phyloP scores from a whole-genome alignment of 768 basidiomycete species.

The Lactarius pseudohatsudake region DNA sequence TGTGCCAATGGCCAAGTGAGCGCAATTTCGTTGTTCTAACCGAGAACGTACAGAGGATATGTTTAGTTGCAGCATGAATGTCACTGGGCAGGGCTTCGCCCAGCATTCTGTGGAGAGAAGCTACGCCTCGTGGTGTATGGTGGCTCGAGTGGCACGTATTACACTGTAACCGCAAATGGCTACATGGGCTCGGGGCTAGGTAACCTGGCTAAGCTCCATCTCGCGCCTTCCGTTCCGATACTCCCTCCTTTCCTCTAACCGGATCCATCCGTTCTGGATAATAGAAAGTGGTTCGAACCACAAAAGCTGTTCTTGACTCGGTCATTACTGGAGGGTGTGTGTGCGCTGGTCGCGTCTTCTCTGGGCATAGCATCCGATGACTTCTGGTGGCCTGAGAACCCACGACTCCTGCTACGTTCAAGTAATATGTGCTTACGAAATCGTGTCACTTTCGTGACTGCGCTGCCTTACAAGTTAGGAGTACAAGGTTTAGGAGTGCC shows the following conservation, averaged over 20 bases:
- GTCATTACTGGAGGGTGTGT: no score
- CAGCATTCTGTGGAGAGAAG: not conserved
- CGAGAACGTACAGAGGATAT: not conserved
- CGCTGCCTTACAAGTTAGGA: no score
- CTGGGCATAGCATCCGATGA: not conserved
- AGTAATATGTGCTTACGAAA: not conserved
- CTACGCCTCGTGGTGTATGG: not conserved
- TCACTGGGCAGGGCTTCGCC: not conserved
- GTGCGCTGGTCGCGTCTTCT: no score
- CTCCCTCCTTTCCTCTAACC: no score
- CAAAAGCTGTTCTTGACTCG: no score
- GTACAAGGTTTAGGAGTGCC: no score
- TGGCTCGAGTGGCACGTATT: no score
- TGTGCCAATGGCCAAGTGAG: not conserved
- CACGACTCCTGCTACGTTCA: not conserved
- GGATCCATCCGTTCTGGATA: slow-evolving; percentile 54
- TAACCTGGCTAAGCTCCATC: not conserved
- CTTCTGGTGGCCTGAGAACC: not conserved
- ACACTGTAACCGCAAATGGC: not conserved
- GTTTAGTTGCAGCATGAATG: not conserved
- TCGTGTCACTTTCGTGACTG: no score
- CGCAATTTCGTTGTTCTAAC: not conserved
- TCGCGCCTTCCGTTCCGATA: no score
- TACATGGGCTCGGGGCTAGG: not conserved
- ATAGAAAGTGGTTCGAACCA: slow-evolving; percentile 32